Conservation (phyloP, 192 early-diverging fungal genomes). For the Podila verticillata region DNA sequence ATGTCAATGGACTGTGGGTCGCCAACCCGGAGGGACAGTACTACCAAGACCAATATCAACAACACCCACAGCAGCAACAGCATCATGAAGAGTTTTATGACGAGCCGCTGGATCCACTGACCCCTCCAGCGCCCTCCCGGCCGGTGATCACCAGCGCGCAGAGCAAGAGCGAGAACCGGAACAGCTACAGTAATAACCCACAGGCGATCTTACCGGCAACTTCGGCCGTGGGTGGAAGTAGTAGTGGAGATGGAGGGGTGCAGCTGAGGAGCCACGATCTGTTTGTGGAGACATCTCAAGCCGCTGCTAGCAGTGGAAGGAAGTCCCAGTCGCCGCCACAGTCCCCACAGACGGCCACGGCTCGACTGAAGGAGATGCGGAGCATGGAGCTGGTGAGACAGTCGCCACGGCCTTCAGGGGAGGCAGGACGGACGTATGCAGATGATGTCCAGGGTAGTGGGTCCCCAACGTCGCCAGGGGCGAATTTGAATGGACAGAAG, state of each 20-base stretch:
- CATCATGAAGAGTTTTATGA: not conserved
- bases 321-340: not conserved
- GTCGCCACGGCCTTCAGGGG: conserved; percentile 1
- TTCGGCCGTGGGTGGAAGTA: too few species aligned
- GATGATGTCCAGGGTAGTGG: conserved; percentile 1
- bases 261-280: not conserved
- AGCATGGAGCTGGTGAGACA: conserved; percentile 10
- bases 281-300: not conserved
- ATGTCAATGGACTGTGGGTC: conserved; percentile 10
- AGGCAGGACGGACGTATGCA: conserved; percentile 9
- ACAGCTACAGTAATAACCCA: not conserved
- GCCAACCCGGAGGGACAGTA: conserved; percentile 8
- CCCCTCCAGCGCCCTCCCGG: not conserved
- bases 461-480: not conserved
- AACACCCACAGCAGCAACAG: not conserved
- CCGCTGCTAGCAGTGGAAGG: not conserved
- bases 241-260: not conserved
- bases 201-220: too few species aligned
- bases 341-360: not conserved
- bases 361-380: conserved; percentile 1
- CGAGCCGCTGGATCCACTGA: not conserved
- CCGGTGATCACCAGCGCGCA: not conserved
- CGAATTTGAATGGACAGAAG: not conserved
- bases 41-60: not conserved
- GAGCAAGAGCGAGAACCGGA: not conserved